Evolutionary conservation across 2,329 filamentous ascomycete species (phyloP).

Genomic region (Cytospora schulzeri): DNA sequence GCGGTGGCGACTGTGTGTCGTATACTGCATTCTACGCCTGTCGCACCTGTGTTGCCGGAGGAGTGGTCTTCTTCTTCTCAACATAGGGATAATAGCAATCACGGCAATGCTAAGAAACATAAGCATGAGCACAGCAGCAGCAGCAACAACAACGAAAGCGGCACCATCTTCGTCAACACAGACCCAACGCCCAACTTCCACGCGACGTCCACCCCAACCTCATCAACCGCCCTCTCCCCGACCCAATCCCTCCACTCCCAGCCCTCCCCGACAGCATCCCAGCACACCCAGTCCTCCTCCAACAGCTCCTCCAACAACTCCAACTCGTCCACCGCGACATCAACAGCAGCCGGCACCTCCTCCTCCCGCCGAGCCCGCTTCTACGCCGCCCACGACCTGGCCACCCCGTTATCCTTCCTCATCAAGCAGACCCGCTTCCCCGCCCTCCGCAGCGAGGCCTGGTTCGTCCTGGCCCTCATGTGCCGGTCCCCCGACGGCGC

Average conservation of each 20-base stretch:
- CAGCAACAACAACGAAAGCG: conserved; percentile 1
- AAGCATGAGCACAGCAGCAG: neutral
- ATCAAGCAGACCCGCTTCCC: conserved; percentile 61
- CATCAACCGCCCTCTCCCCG: neutral
- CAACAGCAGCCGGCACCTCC: neutral
- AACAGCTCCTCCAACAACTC: neutral
- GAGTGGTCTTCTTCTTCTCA: conserved; percentile 33
- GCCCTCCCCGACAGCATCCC: neutral
- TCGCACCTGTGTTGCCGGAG: conserved; percentile 37
- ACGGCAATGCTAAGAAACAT: conserved; percentile 15
- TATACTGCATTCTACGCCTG: conserved; percentile 50
- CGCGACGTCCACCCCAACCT: conserved; percentile 7
- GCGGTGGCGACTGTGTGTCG: conserved; percentile 56
- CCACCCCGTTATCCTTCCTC: conserved; percentile 51
- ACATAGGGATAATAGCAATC: conserved; percentile 30
- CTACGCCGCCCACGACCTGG: conserved; percentile 49
- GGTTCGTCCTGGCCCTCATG: conserved; percentile 66
- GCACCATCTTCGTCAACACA: neutral
- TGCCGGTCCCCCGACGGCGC: conserved; percentile 52
- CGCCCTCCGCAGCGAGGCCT: conserved; percentile 59
- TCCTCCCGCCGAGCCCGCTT: conserved; percentile 40
- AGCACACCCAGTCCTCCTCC: neutral
- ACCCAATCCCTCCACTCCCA: neutral
- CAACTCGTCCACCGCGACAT: neutral
- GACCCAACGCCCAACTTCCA: neutral